Base-by-base conservation (phyloP, 2,329 filamentous ascomycete species). In the Sclerotinia glacialis region DNA sequence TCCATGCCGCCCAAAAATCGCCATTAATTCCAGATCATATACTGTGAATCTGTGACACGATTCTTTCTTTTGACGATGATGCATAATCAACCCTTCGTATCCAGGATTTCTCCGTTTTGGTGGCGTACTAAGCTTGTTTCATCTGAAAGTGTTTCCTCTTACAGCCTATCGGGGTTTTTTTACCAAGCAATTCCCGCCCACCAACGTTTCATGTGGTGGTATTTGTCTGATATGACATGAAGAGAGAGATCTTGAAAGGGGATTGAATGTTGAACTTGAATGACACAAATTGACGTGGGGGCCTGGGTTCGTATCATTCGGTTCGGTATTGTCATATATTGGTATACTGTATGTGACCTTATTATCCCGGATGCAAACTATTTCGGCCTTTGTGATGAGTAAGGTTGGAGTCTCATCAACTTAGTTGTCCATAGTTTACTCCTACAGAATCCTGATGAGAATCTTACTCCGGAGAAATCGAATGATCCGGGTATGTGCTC, bases 61-160 rank as follows among this genome's bases (percentile, higher is more conserved):
- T 47, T 34, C 26, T 31, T 47, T 34, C 26, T 31, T 14, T 26
- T 18, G 18, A 47, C 23, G 42, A 47, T 26, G 42, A 60, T 34
- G 44, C 44, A 60, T 49, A 60, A 47, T 26, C n/a, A 16, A 47
- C 37, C 18, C 21, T 5, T 11, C 2, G 28, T 37, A 60, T 11
- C 34, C 11, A 26, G 37, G 5, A 60, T 26, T 49, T 60, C 26
- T 37, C 21, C 44, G n/a, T 60, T 37, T n/a, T 49, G 44, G 34
- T 16, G 42, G 42, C 56, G 28, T 14, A 49, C 50, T 58, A 58
- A 64, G 52, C 34, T 53, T 40, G 62, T 64, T 64, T 64, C 62
- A 64, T 37, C 18, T 4, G 9, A 56, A 58, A 49, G 21, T 23
- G 18, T n/a, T 58, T 23, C n/a, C 18, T 9, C 52, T 40, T 52